phyloP scores from a whole-genome alignment of 129 eudicot species.

The Solidago caesia region DNA sequence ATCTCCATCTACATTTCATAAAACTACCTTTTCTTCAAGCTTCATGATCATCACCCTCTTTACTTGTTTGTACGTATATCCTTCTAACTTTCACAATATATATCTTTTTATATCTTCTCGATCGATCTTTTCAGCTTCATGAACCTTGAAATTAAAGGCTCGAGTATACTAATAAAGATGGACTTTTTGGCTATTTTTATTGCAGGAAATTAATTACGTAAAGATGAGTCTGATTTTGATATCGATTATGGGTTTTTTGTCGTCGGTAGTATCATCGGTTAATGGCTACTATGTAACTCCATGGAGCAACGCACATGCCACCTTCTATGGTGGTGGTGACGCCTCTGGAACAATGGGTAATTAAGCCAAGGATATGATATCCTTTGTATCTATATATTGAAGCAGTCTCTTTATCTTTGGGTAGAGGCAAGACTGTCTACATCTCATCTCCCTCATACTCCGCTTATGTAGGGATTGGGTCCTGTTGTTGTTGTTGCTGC shows the following conservation, averaged over 20 bases:
- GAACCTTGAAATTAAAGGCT: neutral
- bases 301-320: constrained; percentile 83
- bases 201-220: constrained; percentile 13
- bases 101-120: neutral
- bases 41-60: constrained; percentile 24
- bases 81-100: neutral
- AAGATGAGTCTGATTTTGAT: constrained; percentile 27
- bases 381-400: too few species aligned
- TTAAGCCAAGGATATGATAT: too few species aligned
- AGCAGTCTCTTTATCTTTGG: too few species aligned
- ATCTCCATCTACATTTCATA: constrained; percentile 30
- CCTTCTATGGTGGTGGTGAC: constrained; percentile 89
- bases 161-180: neutral
- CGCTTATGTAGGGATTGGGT: too few species aligned
- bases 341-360: constrained; percentile 92
- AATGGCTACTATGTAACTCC: constrained; percentile 59
- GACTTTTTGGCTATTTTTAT: neutral
- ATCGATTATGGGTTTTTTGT: constrained; percentile 29
- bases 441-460: too few species aligned
- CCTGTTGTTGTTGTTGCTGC: neutral
- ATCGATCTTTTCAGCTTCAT: neutral
- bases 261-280: constrained; percentile 40
- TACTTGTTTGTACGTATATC: constrained; percentile 21
- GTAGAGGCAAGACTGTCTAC: too few species aligned
- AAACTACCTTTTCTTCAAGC: constrained; percentile 24